Evolutionary conservation across 306 rosid species (phyloP).

Genomic region (Cicer pinnatifidum): DNA sequence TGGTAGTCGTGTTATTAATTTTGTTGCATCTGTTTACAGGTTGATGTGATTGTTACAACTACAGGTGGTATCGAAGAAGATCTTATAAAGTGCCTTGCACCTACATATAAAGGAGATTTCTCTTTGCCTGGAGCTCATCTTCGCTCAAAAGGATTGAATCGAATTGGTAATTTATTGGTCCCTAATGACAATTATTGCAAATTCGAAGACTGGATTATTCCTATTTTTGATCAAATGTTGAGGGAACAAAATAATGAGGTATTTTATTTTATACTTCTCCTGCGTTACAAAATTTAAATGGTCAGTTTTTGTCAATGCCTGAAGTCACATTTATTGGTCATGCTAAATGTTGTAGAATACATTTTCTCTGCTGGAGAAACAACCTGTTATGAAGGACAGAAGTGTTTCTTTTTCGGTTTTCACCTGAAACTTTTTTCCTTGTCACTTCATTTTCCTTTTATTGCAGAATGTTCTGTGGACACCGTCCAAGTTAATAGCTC

Average conservation of each 20-base stretch:
- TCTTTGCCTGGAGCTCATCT: slow-evolving; percentile 71
- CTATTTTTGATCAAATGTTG: slow-evolving; percentile 90
- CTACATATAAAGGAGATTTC: slow-evolving; percentile 84
- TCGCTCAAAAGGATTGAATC: slow-evolving; percentile 87
- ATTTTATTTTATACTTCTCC: slow-evolving; percentile 31
- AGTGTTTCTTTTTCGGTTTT: neutral
- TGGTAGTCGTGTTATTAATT: neutral
- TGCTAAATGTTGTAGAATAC: slow-evolving; percentile 2
- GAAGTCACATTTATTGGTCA: neutral
- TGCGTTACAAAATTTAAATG: slow-evolving; percentile 1
- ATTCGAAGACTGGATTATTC: slow-evolving; percentile 96
- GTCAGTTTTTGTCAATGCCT: slow-evolving; percentile 2
- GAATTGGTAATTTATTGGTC: slow-evolving; percentile 91
- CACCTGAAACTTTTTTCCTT: neutral
- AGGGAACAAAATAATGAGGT: slow-evolving; percentile 76
- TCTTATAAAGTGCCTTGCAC: slow-evolving; percentile 91
- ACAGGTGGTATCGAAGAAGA: slow-evolving; percentile 96
- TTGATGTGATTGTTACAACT: slow-evolving; percentile 88
- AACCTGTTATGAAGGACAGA: neutral
- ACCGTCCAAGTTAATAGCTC: slow-evolving; percentile 82
- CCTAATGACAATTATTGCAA: slow-evolving; percentile 92
- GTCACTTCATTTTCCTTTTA: neutral
- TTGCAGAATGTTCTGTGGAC: slow-evolving; percentile 78
- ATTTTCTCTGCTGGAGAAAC: neutral
- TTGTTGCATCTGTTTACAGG: slow-evolving; percentile 50